phyloP scores from a whole-genome alignment of 768 basidiomycete genomes.

The Trametes cubensis region DNA sequence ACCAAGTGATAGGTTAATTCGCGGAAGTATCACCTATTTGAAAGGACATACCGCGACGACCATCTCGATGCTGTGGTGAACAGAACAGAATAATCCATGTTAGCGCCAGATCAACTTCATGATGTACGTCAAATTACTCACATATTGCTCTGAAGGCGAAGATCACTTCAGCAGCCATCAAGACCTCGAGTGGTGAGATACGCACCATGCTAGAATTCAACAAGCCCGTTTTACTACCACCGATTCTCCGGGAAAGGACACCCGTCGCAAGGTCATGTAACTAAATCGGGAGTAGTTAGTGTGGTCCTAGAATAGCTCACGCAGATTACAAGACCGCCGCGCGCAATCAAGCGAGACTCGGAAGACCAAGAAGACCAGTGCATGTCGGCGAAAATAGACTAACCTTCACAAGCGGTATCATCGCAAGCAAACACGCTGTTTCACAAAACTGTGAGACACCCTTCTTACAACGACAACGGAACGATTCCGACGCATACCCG shows the following conservation, averaged over 20 bases:
- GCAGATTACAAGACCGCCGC: background rate
- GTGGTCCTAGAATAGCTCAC: no score
- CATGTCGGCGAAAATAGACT: conserved; percentile 13
- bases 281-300: conserved; percentile 35
- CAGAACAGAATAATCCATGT: background rate
- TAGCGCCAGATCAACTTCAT: background rate
- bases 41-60: conserved; percentile 74
- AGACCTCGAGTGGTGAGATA: background rate
- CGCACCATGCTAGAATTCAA: conserved; percentile 80
- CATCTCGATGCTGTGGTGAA: conserved; percentile 46
- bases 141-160: conserved; percentile 60
- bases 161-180: conserved; percentile 37
- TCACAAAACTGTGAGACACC: background rate
- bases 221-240: conserved; percentile 75
- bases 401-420: conserved; percentile 81
- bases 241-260: conserved; percentile 74
- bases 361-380: no score
- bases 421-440: conserved; percentile 64
- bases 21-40: no score
- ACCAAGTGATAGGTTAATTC: no score
- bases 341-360: no score
- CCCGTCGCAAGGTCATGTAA: conserved; percentile 77
- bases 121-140: conserved; percentile 29
- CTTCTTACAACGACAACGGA: background rate
- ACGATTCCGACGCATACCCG: conserved; percentile 47